phyloP scores from a whole-genome alignment of 2,329 filamentous ascomycete species.

The Chrysosporium queenslandicum region DNA sequence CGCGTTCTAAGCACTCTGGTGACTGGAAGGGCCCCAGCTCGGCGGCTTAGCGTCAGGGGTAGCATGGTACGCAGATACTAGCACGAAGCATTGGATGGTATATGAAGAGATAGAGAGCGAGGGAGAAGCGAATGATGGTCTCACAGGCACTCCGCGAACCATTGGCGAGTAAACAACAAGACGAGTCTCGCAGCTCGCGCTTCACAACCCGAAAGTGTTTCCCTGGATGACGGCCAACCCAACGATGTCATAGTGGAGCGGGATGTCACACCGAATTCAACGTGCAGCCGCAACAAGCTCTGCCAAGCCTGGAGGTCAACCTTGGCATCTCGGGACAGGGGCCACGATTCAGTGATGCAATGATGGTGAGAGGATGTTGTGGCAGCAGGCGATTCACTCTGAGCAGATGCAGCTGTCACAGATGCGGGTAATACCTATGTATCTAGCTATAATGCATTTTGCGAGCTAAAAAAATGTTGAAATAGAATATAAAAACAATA shows the following conservation, averaged over 20 bases:
- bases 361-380: no score
- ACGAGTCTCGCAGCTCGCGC: no score
- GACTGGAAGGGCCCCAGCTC: not conserved
- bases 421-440: no score
- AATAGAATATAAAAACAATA: not conserved
- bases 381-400: no score
- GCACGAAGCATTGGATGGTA: not conserved
- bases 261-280: no score
- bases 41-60: not conserved
- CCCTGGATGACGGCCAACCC: not conserved
- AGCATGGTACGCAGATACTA: not conserved
- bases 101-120: not conserved
- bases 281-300: not conserved
- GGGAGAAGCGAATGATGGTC: not conserved
- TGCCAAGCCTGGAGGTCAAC: not conserved
- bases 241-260: constrained; percentile 2
- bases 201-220: no score
- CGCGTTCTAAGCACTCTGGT: not conserved
- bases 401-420: no score
- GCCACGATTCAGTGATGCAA: no score
- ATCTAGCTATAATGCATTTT: no score
- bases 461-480: not conserved
- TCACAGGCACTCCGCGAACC: not conserved
- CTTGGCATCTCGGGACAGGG: not conserved
- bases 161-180: not conserved